Conservation (phyloP, 2,329 filamentous ascomycete species). For the Aspergillus sp. region DNA sequence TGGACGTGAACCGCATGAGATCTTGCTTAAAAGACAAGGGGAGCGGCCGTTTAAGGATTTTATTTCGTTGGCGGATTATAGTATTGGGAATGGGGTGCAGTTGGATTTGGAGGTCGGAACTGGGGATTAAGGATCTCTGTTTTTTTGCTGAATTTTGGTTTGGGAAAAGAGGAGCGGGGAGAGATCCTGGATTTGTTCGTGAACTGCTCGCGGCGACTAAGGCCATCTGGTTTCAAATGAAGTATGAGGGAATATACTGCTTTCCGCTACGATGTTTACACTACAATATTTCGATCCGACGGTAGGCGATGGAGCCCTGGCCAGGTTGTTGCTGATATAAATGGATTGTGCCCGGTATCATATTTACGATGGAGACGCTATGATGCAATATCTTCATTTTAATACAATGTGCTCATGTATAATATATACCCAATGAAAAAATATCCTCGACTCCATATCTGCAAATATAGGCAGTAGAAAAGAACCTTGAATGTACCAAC, state of each 20-base stretch:
- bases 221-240: background rate
- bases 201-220: background rate
- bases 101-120: slow-evolving; percentile 53
- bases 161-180: background rate
- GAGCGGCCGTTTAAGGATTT: slow-evolving; percentile 93
- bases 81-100: slow-evolving; percentile 83
- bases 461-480: background rate
- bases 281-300: no score
- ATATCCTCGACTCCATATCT: background rate
- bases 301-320: background rate
- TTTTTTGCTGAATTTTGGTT: background rate
- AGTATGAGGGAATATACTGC: background rate
- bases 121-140: slow-evolving; percentile 36
- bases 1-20: slow-evolving; percentile 85
- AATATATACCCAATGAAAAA: background rate
- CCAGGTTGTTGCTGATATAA: background rate
- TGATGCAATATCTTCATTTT: background rate
- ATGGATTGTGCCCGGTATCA: background rate
- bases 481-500: slow-evolving; percentile 3
- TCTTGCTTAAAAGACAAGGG: slow-evolving; percentile 86
- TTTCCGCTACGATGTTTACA: background rate
- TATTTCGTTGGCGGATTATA: slow-evolving; percentile 85
- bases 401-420: background rate
- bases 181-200: background rate
- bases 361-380: background rate